Percentiles rank a stretch among this genome's conserved stretches.
Evolutionary conservation across 805 yeast species (phyloP).

Genomic region (Teunomyces stri): DNA sequence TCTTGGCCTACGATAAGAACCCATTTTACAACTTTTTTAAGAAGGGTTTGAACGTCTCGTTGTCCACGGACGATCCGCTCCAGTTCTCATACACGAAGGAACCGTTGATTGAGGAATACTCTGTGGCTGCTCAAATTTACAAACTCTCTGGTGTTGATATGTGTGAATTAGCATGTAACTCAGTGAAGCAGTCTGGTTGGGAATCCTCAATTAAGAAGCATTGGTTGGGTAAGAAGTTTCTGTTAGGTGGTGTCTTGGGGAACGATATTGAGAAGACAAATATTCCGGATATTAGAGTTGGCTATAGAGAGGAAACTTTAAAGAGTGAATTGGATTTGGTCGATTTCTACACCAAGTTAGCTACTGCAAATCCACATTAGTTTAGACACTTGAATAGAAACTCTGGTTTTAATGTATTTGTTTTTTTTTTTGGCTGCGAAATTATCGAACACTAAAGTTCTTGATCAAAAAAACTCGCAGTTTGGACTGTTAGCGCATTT

Average conservation of each 20-base stretch:
- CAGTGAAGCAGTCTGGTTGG: conserved; percentile 93
- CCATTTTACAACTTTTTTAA: conserved; percentile 91
- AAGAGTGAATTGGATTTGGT: conserved; percentile 68
- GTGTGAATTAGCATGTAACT: conserved; percentile 94
- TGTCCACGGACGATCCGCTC: conserved; percentile 96
- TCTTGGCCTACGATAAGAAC: conserved; percentile 93
- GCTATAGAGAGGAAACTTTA: conserved; percentile 80
- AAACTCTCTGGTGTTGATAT: conserved; percentile 92
- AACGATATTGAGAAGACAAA: conserved; percentile 92
- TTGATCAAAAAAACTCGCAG: background rate
- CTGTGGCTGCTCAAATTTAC: conserved; percentile 97
- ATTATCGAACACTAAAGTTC: background rate
- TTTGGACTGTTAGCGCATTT: conserved; percentile 6
- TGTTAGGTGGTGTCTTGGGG: conserved; percentile 63
- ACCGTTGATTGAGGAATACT: conserved; percentile 95
- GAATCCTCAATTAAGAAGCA: conserved; percentile 82
- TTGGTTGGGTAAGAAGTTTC: conserved; percentile 80
- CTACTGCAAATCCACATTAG: conserved; percentile 4
- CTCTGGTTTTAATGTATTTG: conserved; percentile 3
- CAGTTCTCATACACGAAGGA: conserved; percentile 97
- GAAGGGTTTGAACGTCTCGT: conserved; percentile 89
- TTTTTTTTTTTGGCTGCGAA: background rate
- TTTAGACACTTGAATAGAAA: background rate
- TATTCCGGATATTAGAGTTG: conserved; percentile 85
- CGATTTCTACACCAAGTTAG: conserved; percentile 47